phyloP scores from a whole-genome alignment of 495 filamentous ascomycete genomes.

The Xylaria acuta region DNA sequence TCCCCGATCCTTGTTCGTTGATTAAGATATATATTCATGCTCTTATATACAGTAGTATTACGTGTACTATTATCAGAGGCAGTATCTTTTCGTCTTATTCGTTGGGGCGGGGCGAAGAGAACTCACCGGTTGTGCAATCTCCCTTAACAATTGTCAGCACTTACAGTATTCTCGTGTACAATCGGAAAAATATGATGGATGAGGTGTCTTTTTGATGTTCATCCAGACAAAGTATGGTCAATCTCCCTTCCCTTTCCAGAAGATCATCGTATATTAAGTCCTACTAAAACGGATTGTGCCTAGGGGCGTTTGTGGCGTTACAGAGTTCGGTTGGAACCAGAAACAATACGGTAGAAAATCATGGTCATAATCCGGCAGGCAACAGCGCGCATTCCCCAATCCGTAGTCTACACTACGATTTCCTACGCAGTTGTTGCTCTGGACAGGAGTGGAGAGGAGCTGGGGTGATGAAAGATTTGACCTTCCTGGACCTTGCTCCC shows the following conservation, averaged over 20 bases:
- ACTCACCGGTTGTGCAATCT: conserved; percentile 4
- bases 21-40: conserved; percentile 13
- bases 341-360: not conserved
- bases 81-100: conserved; percentile 5
- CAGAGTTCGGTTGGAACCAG: not conserved
- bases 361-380: conserved; percentile 6
- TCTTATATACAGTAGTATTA: conserved; percentile 11
- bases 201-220: not conserved
- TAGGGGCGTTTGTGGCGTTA: not conserved
- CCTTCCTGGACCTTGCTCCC: conserved; percentile 15
- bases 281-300: conserved; percentile 1
- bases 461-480: conserved; percentile 21
- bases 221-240: not conserved
- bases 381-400: conserved; percentile 4
- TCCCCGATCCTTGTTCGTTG: conserved; percentile 3
- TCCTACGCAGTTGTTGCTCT: conserved; percentile 4
- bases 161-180: not conserved
- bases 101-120: conserved; percentile 9
- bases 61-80: not conserved
- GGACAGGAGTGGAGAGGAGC: conserved; percentile 9
- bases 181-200: not conserved
- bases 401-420: not conserved
- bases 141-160: conserved; percentile 11
- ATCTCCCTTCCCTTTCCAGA: not conserved
- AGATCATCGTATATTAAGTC: not conserved